Base-by-base conservation (phyloP, 805 yeast species). In the Teunomyces aglyptinius region DNA sequence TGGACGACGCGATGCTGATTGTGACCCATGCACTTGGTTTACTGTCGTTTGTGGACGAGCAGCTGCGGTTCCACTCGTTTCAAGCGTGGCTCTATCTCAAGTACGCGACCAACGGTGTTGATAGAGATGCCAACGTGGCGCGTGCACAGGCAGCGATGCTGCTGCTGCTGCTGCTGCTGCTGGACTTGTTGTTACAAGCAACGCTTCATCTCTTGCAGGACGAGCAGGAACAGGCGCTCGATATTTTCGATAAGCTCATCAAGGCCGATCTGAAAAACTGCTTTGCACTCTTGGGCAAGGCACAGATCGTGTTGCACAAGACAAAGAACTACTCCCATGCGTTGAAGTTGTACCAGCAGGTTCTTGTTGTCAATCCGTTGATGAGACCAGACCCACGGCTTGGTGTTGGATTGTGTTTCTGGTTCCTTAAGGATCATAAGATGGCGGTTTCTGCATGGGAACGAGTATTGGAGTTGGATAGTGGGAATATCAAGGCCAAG, bases 391-490 rank as follows among this genome's bases (percentile, higher is more conserved):
- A 92, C 68, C 95, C 97, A 15, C 77, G 99, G 65, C 78, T 94
- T 49, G 99, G 98, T 24, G 81, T 92, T 50, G 99, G 99, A 29
- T 70, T 94, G 53, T 91, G 97, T 65, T 92, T 84, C 61, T 94
- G 97, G 97, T 80, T 80, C 49, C 70, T 94, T 50, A 85, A 85
- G 44, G 96, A 89, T 63, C 78, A 80, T 52, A 78, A 77, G 43
- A 78, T 89, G 71, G 98, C 99, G 0, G 59, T 77, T 5, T 70
- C 71, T 42, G 85, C 98, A 0, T 94, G 98, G 97, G 78, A 80
- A 51, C 78, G 97, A 58, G 77, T 89, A 1, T 67, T 83, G 27
- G 86, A 84, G 60, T 65, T 92, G 35, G 80, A 85, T 51, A 82
- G 85, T 3, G 60, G 70, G 19, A 81, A 81, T 53, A 60, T 75